Evolutionary conservation across 1,284 basidiomycete species (phyloP).

Genomic region (Leccinum solheimii): DNA sequence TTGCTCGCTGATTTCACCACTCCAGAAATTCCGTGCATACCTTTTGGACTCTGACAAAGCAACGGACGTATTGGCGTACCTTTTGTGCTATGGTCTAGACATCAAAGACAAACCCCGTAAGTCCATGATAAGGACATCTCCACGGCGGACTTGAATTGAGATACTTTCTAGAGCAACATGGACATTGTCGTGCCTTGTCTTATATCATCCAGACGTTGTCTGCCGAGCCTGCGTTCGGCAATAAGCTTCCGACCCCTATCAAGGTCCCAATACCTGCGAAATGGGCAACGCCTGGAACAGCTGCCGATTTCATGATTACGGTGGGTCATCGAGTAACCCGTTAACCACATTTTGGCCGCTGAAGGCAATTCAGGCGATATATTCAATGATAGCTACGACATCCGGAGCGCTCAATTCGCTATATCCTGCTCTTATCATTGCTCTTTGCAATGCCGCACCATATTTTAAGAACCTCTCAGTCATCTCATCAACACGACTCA

Average conservation of each 20-base stretch:
- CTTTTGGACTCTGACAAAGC: conserved; percentile 78
- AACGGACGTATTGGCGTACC: conserved; percentile 72
- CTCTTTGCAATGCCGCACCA: conserved; percentile 85
- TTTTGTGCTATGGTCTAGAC: conserved; percentile 79
- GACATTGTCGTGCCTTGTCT: conserved; percentile 84
- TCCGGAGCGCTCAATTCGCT: conserved; percentile 78
- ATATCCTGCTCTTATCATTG: conserved; percentile 91
- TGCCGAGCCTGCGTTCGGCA: conserved; percentile 77
- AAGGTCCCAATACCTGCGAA: conserved; percentile 70
- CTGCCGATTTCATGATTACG: conserved; percentile 85
- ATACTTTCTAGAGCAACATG: conserved; percentile 72
- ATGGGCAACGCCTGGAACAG: conserved; percentile 72
- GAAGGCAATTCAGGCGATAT: conserved; percentile 63
- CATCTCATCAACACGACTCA: conserved; percentile 76
- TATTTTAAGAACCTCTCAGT: conserved; percentile 82
- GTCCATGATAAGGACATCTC: conserved; percentile 30
- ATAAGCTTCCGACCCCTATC: conserved; percentile 61
- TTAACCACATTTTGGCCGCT: conserved; percentile 6
- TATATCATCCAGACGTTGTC: conserved; percentile 93
- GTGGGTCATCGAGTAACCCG: conserved; percentile 44
- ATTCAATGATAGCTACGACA: conserved; percentile 86
- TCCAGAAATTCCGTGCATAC: conserved; percentile 82
- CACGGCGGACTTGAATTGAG: conserved; percentile 14
- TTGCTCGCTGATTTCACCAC: conserved; percentile 4
- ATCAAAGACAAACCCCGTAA: conserved; percentile 88